Evolutionary conservation across 2,329 filamentous ascomycete genomes (phyloP).

Genomic region (Talaromyces sp.): DNA sequence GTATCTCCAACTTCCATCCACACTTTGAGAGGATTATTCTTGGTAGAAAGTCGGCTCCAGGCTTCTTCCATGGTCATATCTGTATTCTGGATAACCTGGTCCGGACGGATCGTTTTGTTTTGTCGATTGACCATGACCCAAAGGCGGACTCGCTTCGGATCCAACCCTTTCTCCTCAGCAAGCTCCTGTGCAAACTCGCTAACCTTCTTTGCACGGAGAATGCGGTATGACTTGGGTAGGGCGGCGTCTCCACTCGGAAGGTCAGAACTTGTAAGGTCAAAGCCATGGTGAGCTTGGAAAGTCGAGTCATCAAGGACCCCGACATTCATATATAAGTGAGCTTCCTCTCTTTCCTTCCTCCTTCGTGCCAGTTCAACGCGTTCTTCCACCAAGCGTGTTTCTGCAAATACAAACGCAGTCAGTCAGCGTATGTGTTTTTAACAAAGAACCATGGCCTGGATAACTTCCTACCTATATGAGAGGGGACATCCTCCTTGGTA

Average conservation of each 20-base stretch:
- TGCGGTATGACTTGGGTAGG: conserved; percentile 65
- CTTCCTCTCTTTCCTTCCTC: conserved; percentile 85
- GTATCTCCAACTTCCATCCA: conserved; percentile 79
- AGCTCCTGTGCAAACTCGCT: conserved; percentile 67
- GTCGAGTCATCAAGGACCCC: conserved; percentile 76
- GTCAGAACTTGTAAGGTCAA: conserved; percentile 72
- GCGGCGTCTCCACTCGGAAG: conserved; percentile 58
- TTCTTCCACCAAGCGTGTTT: conserved; percentile 75
- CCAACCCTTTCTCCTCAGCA: conserved; percentile 63
- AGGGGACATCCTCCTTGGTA: conserved; percentile 70
- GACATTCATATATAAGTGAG: conserved; percentile 84
- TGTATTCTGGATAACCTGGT: conserved; percentile 74
- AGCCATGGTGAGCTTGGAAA: conserved; percentile 74
- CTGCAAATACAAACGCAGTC: conserved; percentile 32
- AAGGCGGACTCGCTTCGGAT: conserved; percentile 67
- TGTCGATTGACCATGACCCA: conserved; percentile 99
- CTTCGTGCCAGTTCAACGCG: conserved; percentile 67
- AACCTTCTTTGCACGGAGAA: conserved; percentile 70
- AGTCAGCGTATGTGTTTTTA: neutral
- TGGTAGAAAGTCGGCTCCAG: conserved; percentile 62
- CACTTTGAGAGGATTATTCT: conserved; percentile 63
- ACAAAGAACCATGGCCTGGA: neutral
- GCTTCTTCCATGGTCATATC: conserved; percentile 74
- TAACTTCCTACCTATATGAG: conserved; percentile 63
- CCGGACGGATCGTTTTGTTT: conserved; percentile 91